Evolutionary conservation across 306 rosid genomes (phyloP), one percentile per base, ranked within the genome.

Genomic region (Acacia confusa): DNA sequence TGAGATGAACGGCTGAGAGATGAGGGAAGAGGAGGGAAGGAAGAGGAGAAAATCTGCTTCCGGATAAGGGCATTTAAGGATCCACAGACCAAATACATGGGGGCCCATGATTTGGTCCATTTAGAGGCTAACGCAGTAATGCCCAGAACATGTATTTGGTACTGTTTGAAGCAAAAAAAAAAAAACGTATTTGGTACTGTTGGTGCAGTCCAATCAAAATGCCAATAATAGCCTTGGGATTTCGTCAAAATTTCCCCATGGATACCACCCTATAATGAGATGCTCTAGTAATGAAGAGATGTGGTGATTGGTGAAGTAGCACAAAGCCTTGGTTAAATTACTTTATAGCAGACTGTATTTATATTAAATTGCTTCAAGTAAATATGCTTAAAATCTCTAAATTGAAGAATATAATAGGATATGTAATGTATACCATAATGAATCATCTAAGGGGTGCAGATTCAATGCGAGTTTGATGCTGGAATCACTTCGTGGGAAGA

Each of bases 381-480:
- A 27, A 53, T 53, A 40, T 70, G 13, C 22, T 43, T 43, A 70
- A 16, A 50, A 12, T 43, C 1, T 30, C 15, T 7, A 9, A 19
- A 79, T 47, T 48, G 30, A 74, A 22, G 58, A 19, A 52, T 36
- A 36, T 36, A 36, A 36, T 5, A 19, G 16, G 22, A 50, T 19
- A 5, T 52, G 64, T 82, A 91, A 83, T 36, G 40, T 6, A 6
- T 45, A 17, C 65, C 44, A 11, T 71, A 71, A 1, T 13, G 15
- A 32, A 27, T 76, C 45, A 16, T 74, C 15, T 9, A 63, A 72
- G 73, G 58, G 20, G 72, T 63, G 1, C 76, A 95, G 99, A 67
- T 95, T 90, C 85, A 93, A 95, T 75, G 99, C 96, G 2, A 93
- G 92, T 22, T 66, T 90, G 86, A 89, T 92, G 93, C 93, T 95